These are phyloP conservation scores for Caryopteris hybrid DNA, from an alignment of 305 asterid species.

Conservation along the genomic window DNA sequence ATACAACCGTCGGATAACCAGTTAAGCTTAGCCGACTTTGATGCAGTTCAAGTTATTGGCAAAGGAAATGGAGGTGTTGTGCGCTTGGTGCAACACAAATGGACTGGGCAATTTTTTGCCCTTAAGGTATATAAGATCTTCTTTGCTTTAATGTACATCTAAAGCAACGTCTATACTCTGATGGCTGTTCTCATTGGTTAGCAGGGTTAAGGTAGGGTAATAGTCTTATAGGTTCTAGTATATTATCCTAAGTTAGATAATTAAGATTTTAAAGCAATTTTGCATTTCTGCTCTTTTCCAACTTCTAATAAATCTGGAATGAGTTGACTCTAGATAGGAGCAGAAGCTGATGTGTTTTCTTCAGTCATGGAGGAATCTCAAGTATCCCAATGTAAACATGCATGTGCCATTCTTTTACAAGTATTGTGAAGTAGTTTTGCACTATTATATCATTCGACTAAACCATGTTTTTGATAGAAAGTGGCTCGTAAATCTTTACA, in stretches of 20 bases:
- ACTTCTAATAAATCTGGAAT: neutral
- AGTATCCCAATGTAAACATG: neutral
- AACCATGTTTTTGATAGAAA: neutral
- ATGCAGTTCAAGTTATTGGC: conserved; percentile 88
- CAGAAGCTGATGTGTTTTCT: neutral
- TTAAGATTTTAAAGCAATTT: neutral
- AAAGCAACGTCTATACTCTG: neutral
- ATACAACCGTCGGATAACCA: conserved; percentile 89
- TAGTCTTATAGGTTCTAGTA: neutral
- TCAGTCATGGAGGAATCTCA: neutral
- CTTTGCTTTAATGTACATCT: neutral
- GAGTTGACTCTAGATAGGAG: neutral
- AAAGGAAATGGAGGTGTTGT: conserved; percentile 96
- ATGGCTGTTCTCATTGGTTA: neutral
- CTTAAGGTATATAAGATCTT: conserved; percentile 56
- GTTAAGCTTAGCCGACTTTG: conserved; percentile 94
- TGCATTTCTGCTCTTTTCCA: neutral
- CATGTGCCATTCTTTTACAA: neutral
- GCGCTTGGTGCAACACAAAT: conserved; percentile 93
- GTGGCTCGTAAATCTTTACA: neutral
- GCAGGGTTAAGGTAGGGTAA: neutral
- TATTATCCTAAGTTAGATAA: neutral
- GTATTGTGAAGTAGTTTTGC: neutral
- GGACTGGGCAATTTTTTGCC: conserved; percentile 96
- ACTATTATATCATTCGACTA: neutral